Evolutionary conservation across 257 asterid genomes (phyloP).

Genomic region (Ajuga chamaepitys): DNA sequence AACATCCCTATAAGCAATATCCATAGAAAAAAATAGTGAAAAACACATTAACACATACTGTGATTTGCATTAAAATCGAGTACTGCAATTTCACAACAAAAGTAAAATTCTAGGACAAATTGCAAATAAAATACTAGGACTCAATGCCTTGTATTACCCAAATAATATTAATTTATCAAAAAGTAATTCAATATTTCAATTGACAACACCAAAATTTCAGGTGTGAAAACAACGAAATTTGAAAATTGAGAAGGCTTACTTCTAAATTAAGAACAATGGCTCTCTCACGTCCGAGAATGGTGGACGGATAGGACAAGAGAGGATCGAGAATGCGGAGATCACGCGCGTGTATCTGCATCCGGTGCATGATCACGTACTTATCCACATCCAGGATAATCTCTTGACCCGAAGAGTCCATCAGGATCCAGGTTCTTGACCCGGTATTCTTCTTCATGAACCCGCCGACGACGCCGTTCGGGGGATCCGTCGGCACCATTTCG

Average conservation of each 20-base stretch:
- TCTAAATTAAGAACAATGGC: conserved; percentile 91
- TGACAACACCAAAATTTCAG: too few species aligned
- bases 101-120: too few species aligned
- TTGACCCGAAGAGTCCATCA: conserved; percentile 52
- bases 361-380: conserved; percentile 82
- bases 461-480: conserved; percentile 28
- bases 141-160: too few species aligned
- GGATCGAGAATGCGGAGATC: conserved; percentile 92
- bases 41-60: too few species aligned
- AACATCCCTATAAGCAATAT: not conserved
- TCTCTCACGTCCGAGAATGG: conserved; percentile 81
- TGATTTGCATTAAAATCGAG: too few species aligned
- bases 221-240: too few species aligned
- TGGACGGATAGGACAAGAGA: conserved; percentile 66
- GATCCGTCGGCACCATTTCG: conserved; percentile 65
- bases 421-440: conserved; percentile 71
- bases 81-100: too few species aligned
- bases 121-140: too few species aligned
- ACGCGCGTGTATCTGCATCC: conserved; percentile 86
- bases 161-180: too few species aligned
- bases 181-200: too few species aligned
- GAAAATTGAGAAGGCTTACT: conserved; percentile 19
- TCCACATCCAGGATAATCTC: conserved; percentile 62
- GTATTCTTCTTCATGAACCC: conserved; percentile 51
- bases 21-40: not conserved